Percentiles rank a stretch among this genome's conserved stretches.
These are phyloP conservation scores for Yueomyces sinensis DNA, from an alignment of 805 yeast species.

Conservation along the genomic window DNA sequence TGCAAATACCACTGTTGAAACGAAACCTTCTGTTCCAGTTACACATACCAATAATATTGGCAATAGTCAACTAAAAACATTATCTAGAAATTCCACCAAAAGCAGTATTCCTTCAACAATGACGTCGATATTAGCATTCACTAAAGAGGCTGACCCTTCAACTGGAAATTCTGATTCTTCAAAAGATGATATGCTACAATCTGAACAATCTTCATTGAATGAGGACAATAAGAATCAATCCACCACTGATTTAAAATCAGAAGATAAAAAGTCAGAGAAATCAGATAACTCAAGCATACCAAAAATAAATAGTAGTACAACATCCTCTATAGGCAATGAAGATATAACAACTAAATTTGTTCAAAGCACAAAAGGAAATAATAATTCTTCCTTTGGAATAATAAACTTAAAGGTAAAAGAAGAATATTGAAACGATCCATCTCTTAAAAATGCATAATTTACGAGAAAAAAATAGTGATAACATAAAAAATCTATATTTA, in stretches of 20 bases:
- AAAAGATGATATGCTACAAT: too few relatives aligned
- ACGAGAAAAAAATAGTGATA: too few relatives aligned
- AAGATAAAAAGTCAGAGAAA: not conserved
- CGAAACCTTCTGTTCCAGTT: too few relatives aligned
- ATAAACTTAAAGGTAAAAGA: slow-evolving; percentile 19
- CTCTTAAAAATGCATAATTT: too few relatives aligned
- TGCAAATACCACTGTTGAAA: too few relatives aligned
- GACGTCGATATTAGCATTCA: slow-evolving; percentile 3
- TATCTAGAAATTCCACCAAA: slow-evolving; percentile 7
- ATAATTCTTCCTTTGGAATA: slow-evolving; percentile 18
- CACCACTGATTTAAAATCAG: not conserved
- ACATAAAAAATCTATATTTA: too few relatives aligned
- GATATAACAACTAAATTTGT: too few relatives aligned
- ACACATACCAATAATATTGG: too few relatives aligned
- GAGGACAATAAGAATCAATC: not conserved
- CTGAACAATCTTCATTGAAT: not conserved
- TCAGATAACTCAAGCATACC: not conserved
- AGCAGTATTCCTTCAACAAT: slow-evolving; percentile 2
- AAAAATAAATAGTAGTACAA: not conserved
- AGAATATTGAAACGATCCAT: slow-evolving; percentile 1
- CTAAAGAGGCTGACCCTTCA: not conserved
- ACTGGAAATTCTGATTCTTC: not conserved
- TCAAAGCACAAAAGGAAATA: slow-evolving; percentile 18
- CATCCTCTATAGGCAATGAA: not conserved
- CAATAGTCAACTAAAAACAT: not conserved